Evolutionary conservation across 2,329 filamentous ascomycete genomes (phyloP), one percentile per base, ranked within the genome.

Genomic region (Nemania diffusa): DNA sequence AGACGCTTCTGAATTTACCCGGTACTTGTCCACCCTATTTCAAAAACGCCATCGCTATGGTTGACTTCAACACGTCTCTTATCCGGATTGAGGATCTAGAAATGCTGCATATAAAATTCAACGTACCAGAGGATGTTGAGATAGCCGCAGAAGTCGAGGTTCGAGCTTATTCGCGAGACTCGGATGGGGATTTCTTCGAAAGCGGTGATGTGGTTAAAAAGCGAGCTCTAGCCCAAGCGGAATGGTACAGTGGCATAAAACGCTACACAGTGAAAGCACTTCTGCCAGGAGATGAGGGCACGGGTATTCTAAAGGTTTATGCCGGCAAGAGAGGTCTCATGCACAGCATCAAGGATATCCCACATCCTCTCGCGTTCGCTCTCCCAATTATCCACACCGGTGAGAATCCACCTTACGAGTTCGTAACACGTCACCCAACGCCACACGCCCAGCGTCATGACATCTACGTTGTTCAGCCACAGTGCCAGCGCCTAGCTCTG

Each of bases 391-490:
- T 93, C 42, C 96, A 99, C 79, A 91, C 89, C 0, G 96, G 96
- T 67, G 92, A 95, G 73, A 99, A 99, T 76, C 96, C 96, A 2
- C 88, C 92, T 0, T 99, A 97, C 79, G 93, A 97, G 66, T 99
- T 98, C 79, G 86, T 97, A 52, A 91, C 91, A 44, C 89, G 96
- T 4, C 96, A 99, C 78, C 97, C 97, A 7, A 99, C 96, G 2
- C 96, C 96, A 8, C 96, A 99, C 78, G 96, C 96, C n/a, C 94
- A 97, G 77, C 89, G 95, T 48, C 94, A 99, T 79, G 96, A 99
- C 78, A 90, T 99, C 65, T 99, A 99, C 79, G 92, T 99, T 70
- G 92, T 94, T 51, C 96, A 98, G 77, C 96, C 97, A 1, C 97
- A 99, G 79, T 99, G 96, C 78, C 87, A 91, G 71, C 89, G 90